A percentile compares a stretch with the other conserved stretches of the same genome.
Evolutionary conservation across 768 basidiomycete genomes (phyloP).

Genomic region (Amanita rubescens): DNA sequence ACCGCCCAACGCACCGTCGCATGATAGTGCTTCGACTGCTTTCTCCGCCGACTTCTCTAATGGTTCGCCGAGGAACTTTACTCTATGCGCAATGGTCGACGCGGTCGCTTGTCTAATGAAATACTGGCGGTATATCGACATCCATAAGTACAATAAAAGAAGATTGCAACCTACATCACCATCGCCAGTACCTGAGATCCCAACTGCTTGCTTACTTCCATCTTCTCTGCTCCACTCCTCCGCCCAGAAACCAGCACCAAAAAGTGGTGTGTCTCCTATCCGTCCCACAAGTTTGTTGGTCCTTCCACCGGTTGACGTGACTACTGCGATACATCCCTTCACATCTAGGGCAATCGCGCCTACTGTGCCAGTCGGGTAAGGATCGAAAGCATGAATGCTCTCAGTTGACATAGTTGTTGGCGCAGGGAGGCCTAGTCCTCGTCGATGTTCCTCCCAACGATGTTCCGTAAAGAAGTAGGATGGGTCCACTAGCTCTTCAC

Average conservation of each 20-base stretch:
- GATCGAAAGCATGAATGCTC: conserved; percentile 34
- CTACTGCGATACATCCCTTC: conserved; percentile 61
- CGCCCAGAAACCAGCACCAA: conserved; percentile 80
- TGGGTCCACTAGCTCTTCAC: conserved; percentile 55
- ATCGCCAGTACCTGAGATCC: conserved; percentile 80
- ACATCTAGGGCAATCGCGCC: conserved; percentile 78
- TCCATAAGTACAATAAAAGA: background rate
- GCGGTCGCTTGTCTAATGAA: conserved; percentile 70
- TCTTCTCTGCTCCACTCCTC: conserved; percentile 59
- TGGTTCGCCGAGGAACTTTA: conserved; percentile 53
- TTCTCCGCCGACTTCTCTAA: conserved; percentile 45
- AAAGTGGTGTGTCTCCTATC: conserved; percentile 75
- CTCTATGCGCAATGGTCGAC: conserved; percentile 56
- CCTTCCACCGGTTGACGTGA: conserved; percentile 76
- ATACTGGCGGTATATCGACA: conserved; percentile 37
- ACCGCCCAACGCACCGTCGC: conserved; percentile 62
- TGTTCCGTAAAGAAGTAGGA: conserved; percentile 73
- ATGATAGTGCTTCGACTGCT: conserved; percentile 48
- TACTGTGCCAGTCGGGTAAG: conserved; percentile 70
- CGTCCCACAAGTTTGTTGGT: conserved; percentile 83
- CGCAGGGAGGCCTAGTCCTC: conserved; percentile 59
- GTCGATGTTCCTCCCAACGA: conserved; percentile 73
- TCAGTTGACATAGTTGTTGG: conserved; percentile 24
- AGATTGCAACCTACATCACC: conserved; percentile 54
- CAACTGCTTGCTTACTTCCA: conserved; percentile 38